Base-by-base conservation (phyloP, 208 protist species). In the Lotmaria passim region DNA sequence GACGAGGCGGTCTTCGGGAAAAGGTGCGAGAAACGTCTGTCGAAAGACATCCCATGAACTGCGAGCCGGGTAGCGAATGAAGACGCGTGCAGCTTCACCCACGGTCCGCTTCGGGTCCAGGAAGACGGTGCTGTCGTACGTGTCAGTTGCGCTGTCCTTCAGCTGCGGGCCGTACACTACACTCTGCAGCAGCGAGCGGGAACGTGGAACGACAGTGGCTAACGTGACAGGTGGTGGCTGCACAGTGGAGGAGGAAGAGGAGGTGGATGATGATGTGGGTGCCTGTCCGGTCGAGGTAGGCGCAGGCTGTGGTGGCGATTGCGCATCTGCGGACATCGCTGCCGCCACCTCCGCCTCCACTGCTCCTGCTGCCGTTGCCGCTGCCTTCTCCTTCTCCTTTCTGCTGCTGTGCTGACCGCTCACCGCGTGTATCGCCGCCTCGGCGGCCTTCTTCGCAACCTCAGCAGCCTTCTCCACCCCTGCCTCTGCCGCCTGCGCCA, bases 41-140 rank as follows among this genome's bases (percentile, higher is more conserved):
- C 83, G 71, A 64, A 96, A 93, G 19, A 93, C 86, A 52, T 84
- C 76, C 82, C 82, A 94, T 26, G 85, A 66, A 52, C 84, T 92
- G n/a, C 78, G 79, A n/a, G 83, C 76, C 23, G 87, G 88, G 34
- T 90, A 75, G 63, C 71, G 69, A 31, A 89, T 89, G 58, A 96
- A 91, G 28, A 93, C 70, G 14, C 87, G 79, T 23, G 77, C 79
- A n/a, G 67, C 83, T 62, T 85, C 82, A 2, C 82, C 78, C 2
- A 76, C 73, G 3, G 78, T 83, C 41, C 79, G 81, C 39, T 50
- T 61, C 4, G 80, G 81, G 43, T 86, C 78, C 15, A 87, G 61
- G 41, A 89, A 89, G 26, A 89, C 69, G 19, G 53, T 82, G 56
- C 66, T 71, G 69, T 87, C 81, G 69, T 89, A 86, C n/a, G 67